Conservation (phyloP, 345 rosid genomes). For the Lepidium didymum region DNA sequence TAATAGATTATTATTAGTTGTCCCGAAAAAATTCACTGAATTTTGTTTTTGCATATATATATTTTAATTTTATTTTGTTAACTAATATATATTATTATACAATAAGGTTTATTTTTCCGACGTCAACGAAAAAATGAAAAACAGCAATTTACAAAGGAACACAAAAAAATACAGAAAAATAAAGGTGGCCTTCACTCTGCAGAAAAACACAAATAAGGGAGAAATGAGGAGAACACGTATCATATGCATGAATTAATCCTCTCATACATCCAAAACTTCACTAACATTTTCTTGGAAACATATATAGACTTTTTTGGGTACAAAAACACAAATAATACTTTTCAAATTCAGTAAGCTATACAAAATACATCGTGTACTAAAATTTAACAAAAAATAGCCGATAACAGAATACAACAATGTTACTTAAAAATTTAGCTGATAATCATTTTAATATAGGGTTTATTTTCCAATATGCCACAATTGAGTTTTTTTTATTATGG, state of each 20-base stretch:
- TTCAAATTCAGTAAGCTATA: too few species aligned
- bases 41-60: neutral
- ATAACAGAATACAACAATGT: too few species aligned
- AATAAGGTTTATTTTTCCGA: neutral
- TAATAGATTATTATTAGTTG: too few species aligned
- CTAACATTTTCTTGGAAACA: neutral
- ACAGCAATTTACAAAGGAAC: neutral
- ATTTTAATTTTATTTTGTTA: neutral
- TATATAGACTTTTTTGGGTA: too few species aligned
- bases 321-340: too few species aligned
- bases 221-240: slow-evolving; percentile 4
- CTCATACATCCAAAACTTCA: neutral
- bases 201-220: neutral
- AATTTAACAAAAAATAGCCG: too few species aligned
- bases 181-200: neutral
- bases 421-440: too few species aligned
- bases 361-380: too few species aligned
- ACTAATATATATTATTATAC: neutral
- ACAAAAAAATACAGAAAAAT: neutral
- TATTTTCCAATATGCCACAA: too few species aligned
- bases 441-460: too few species aligned
- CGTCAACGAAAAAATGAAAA: neutral
- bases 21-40: too few species aligned
- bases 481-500: too few species aligned
- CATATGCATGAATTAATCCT: neutral